These are phyloP conservation scores for Phytophthora citrophthora DNA, from an alignment of 352 stramenopile species.

Conservation along the genomic window DNA sequence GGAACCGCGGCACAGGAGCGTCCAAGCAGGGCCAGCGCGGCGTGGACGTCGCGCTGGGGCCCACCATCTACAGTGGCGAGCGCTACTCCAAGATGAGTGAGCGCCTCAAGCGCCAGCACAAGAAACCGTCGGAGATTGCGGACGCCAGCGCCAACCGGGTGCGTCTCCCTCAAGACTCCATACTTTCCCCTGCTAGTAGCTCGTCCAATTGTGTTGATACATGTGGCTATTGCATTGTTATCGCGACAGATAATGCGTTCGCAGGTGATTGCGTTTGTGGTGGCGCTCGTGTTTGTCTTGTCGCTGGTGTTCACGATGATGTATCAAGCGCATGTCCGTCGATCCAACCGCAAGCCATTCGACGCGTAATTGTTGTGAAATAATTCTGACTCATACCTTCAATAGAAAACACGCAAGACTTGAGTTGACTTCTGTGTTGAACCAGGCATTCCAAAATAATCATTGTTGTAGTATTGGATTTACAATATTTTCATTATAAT, in stretches of 20 bases:
- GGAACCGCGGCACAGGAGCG: constrained; percentile 51
- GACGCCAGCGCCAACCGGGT: constrained; percentile 49
- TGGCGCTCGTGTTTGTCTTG: constrained; percentile 62
- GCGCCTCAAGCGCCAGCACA: constrained; percentile 77
- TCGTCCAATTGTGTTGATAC: constrained; percentile 3
- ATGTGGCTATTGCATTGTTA: constrained; percentile 9
- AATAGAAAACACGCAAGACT: constrained; percentile 15
- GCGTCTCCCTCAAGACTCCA: constrained; percentile 10
- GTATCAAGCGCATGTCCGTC: constrained; percentile 52
- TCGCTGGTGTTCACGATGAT: constrained; percentile 61
- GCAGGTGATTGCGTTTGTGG: constrained; percentile 63
- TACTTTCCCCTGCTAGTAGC: neutral
- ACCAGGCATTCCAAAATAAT: neutral
- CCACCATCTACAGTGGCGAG: constrained; percentile 84
- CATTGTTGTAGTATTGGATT: too few relatives aligned
- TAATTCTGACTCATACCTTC: constrained; percentile 15
- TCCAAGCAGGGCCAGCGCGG: constrained; percentile 40
- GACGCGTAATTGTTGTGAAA: constrained; percentile 15
- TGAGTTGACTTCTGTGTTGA: constrained; percentile 14
- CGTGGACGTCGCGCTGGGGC: constrained; percentile 66
- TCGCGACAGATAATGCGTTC: constrained; percentile 60
- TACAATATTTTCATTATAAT: too few relatives aligned
- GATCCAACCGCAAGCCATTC: constrained; percentile 34
- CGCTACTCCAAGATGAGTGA: constrained; percentile 87
- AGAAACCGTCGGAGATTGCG: constrained; percentile 46